Conservation (phyloP, 306 rosid genomes). For the Acacia confusa region DNA sequence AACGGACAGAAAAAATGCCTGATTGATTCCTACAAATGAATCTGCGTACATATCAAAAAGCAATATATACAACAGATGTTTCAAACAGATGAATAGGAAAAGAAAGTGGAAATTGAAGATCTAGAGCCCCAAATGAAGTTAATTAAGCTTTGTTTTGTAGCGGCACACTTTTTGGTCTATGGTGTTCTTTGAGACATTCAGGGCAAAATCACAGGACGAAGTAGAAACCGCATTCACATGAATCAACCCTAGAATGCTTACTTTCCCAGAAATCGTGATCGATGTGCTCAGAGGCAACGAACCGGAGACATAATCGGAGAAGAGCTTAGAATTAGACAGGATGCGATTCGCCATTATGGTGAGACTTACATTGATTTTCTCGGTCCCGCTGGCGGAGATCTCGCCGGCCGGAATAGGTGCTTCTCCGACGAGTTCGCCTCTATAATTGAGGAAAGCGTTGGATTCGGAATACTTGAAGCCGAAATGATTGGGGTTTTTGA, state of each 20-base stretch:
- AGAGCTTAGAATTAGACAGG: conserved; percentile 27
- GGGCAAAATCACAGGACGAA: conserved; percentile 54
- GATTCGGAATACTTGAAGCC: conserved; percentile 47
- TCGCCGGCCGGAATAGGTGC: conserved; percentile 43
- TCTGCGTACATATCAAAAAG: background rate
- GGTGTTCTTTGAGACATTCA: conserved; percentile 25
- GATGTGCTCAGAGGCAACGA: conserved; percentile 46
- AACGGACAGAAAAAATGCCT: background rate
- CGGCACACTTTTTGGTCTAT: conserved; percentile 39
- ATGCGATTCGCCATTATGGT: conserved; percentile 60
- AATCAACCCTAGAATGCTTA: conserved; percentile 43
- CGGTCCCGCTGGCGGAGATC: conserved; percentile 36
- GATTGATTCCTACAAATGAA: background rate
- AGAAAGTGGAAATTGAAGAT: background rate
- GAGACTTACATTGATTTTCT: conserved; percentile 43
- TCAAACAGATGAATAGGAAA: background rate
- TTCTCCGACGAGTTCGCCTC: conserved; percentile 60
- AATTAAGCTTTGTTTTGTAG: conserved; percentile 37
- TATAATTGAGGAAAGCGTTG: conserved; percentile 50
- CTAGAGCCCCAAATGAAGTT: background rate
- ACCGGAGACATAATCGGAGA: conserved; percentile 41
- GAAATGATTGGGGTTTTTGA: conserved; percentile 54
- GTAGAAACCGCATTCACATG: conserved; percentile 38
- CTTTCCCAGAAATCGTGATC: conserved; percentile 43
- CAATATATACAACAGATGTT: background rate